Evolutionary conservation across 768 basidiomycete species (phyloP).

Genomic region (Chalciporus chontae): DNA sequence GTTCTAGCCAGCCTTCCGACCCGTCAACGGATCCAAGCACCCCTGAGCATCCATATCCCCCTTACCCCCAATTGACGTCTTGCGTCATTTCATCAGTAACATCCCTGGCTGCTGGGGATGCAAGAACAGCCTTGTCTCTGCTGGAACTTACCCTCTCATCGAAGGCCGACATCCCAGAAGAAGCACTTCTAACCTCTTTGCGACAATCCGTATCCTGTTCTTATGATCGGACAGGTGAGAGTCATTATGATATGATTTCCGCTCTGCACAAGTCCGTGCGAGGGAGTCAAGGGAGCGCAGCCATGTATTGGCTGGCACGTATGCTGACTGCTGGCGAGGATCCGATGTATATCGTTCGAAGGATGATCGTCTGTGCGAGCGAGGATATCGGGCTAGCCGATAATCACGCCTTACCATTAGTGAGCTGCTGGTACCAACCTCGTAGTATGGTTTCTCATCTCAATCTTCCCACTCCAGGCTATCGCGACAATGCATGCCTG

Average conservation of each 20-base stretch:
- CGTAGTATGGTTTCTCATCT: conserved; percentile 9
- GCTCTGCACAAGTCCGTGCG: conserved; percentile 83
- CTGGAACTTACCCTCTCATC: conserved; percentile 64
- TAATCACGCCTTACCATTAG: conserved; percentile 69
- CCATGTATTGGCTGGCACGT: conserved; percentile 85
- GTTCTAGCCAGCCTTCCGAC: conserved; percentile 12
- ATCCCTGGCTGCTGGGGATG: conserved; percentile 63
- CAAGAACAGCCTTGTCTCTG: conserved; percentile 72
- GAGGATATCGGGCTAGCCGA: conserved; percentile 87
- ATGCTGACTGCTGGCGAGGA: conserved; percentile 83
- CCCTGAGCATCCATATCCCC: conserved; percentile 14
- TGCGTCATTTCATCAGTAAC: conserved; percentile 47
- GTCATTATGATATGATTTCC: conserved; percentile 77
- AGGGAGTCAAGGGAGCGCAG: conserved; percentile 72
- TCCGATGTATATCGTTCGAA: conserved; percentile 69
- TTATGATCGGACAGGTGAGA: conserved; percentile 76
- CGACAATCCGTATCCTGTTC: conserved; percentile 60
- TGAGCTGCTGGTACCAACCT: conserved; percentile 26
- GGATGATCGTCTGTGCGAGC: conserved; percentile 77
- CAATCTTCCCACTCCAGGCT: conserved; percentile 41
- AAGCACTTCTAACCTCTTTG: conserved; percentile 51
- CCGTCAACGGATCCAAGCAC: conserved; percentile 17
- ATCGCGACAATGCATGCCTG: conserved; percentile 62
- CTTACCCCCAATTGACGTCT: conserved; percentile 41
- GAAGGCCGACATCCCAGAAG: conserved; percentile 39